Percentiles rank a stretch among this genome's conserved stretches.
phyloP scores from a whole-genome alignment of 208 protist species.

The Blechomonas ayalai region DNA sequence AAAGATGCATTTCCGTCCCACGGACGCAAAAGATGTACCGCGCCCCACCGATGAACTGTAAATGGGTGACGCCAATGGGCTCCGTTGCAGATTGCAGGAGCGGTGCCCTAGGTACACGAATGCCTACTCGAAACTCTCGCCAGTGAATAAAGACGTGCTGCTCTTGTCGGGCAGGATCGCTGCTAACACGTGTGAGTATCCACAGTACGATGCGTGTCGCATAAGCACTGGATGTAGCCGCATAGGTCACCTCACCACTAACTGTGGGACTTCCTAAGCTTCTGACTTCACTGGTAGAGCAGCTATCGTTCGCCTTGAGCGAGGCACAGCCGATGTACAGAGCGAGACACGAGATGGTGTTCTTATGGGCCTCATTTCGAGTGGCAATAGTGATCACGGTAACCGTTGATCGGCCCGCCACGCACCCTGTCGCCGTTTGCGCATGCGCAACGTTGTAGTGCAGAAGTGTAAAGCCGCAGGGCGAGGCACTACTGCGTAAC shows the following conservation, averaged over 20 bases:
- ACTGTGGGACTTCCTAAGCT: background rate
- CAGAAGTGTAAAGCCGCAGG: slow-evolving; percentile 32
- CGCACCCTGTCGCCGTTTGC: background rate
- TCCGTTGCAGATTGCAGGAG: background rate
- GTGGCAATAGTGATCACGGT: slow-evolving; percentile 26
- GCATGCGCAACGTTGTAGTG: slow-evolving; percentile 26
- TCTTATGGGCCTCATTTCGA: slow-evolving; percentile 23
- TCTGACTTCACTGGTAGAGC: background rate
- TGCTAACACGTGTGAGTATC: slow-evolving; percentile 7
- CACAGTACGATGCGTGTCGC: slow-evolving; percentile 28
- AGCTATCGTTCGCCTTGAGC: slow-evolving; percentile 1
- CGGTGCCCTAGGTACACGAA: slow-evolving; percentile 10
- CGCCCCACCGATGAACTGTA: slow-evolving; percentile 24
- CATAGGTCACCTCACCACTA: slow-evolving; percentile 8
- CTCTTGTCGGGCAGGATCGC: too few species aligned
- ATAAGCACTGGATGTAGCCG: slow-evolving; percentile 26
- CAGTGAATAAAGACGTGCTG: slow-evolving; percentile 16
- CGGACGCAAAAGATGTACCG: slow-evolving; percentile 25
- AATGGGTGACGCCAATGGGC: slow-evolving; percentile 6
- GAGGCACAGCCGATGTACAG: slow-evolving; percentile 22
- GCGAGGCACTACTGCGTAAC: slow-evolving; percentile 10
- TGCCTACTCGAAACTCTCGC: slow-evolving; percentile 26
- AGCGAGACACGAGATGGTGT: slow-evolving; percentile 29
- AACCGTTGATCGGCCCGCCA: background rate
- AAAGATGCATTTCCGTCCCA: slow-evolving; percentile 17